Conservation (phyloP, 2,329 filamentous ascomycete genomes). For the Coleophoma crateriformis region DNA sequence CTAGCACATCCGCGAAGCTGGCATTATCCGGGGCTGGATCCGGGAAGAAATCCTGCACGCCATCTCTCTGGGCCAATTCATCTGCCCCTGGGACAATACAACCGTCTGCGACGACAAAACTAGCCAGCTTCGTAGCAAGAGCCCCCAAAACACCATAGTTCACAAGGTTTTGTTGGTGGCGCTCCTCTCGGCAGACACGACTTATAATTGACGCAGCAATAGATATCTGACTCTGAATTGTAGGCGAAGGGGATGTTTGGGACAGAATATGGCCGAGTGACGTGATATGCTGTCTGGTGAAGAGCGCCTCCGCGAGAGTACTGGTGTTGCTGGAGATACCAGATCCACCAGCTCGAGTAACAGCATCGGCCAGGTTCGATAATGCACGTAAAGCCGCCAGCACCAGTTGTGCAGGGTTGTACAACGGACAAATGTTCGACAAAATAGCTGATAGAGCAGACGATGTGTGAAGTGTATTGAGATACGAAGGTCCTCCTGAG, state of each 20-base stretch:
- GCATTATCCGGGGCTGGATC: constrained; percentile 51
- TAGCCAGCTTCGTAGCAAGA: constrained; percentile 67
- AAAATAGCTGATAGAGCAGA: constrained; percentile 66
- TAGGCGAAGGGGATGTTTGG: constrained; percentile 45
- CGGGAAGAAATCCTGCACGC: constrained; percentile 53
- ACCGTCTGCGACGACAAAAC: constrained; percentile 62
- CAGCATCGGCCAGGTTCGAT: constrained; percentile 63
- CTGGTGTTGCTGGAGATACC: constrained; percentile 41
- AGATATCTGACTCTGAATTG: constrained; percentile 55
- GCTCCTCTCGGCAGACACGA: constrained; percentile 60
- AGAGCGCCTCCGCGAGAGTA: constrained; percentile 59
- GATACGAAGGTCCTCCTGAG: constrained; percentile 72
- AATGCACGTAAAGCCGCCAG: constrained; percentile 71
- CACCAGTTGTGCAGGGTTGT: constrained; percentile 60
- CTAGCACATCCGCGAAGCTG: constrained; percentile 64
- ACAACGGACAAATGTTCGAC: constrained; percentile 58
- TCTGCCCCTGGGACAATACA: constrained; percentile 64
- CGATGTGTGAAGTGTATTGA: constrained; percentile 66
- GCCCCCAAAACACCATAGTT: constrained; percentile 72
- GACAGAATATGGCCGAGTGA: constrained; percentile 62
- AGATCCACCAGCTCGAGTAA: constrained; percentile 46
- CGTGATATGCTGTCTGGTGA: constrained; percentile 54
- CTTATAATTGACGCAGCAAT: constrained; percentile 52
- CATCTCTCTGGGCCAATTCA: constrained; percentile 44
- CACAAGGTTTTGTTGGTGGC: constrained; percentile 66